Evolutionary conservation across 2,329 filamentous ascomycete genomes (phyloP).

Genomic region (Clonostachys chloroleuca): DNA sequence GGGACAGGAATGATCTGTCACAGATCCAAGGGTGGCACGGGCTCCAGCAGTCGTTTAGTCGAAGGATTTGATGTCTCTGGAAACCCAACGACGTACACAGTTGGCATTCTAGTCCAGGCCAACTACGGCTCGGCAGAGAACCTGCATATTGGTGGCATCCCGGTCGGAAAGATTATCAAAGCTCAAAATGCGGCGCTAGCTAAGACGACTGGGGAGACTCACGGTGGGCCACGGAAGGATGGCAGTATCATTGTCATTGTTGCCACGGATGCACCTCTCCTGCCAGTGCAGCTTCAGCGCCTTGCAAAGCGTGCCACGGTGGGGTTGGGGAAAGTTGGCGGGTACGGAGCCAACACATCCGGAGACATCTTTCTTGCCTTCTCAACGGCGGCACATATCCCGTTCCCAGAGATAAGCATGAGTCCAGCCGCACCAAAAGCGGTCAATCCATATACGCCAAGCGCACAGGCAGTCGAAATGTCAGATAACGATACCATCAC

Average conservation of each 20-base stretch:
- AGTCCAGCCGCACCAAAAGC: conserved; percentile 12
- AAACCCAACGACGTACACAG: conserved; percentile 40
- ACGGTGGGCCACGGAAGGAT: conserved; percentile 18
- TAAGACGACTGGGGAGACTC: conserved; percentile 8
- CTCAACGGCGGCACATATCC: conserved; percentile 52
- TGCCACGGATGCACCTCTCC: conserved; percentile 21
- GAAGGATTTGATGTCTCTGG: conserved; percentile 28
- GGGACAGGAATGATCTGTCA: conserved; percentile 67
- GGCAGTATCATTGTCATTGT: conserved; percentile 27
- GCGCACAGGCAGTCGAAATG: conserved; percentile 12
- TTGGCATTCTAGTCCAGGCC: conserved; percentile 59
- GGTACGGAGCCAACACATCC: conserved; percentile 56
- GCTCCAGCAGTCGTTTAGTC: conserved; percentile 55
- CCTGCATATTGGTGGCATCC: conserved; percentile 55
- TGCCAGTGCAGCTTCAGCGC: conserved; percentile 28
- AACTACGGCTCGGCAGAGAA: conserved; percentile 58
- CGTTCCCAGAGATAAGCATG: conserved; percentile 20
- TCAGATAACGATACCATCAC: conserved; percentile 50
- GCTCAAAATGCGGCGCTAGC: conserved; percentile 19
- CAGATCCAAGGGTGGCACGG: conserved; percentile 63
- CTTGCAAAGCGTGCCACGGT: conserved; percentile 58
- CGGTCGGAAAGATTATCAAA: conserved; percentile 54
- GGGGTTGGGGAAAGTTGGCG: conserved; percentile 55
- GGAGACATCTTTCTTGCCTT: conserved; percentile 67
- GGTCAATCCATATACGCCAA: conserved; percentile 34